phyloP scores from a whole-genome alignment of 768 basidiomycete genomes.

The Wakefieldia striispora region DNA sequence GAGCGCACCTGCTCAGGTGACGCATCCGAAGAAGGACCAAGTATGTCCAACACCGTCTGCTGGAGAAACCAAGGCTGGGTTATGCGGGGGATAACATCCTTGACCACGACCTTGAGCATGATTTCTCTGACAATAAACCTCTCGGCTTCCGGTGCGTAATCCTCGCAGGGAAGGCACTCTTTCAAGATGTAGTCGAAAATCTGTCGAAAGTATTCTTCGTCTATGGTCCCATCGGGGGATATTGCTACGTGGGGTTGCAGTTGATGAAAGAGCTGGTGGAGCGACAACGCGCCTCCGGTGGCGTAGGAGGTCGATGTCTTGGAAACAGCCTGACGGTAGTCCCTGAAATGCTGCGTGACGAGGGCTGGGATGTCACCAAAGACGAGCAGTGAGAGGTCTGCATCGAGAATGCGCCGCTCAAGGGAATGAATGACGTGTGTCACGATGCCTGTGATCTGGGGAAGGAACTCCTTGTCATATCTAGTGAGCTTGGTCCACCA shows the following conservation, averaged over 20 bases:
- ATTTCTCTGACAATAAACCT: constrained; percentile 84
- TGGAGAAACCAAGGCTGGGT: constrained; percentile 92
- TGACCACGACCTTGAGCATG: constrained; percentile 71
- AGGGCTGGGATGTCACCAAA: constrained; percentile 63
- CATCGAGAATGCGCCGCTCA: constrained; percentile 51
- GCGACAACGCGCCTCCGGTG: constrained; percentile 56
- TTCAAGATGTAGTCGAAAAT: constrained; percentile 75
- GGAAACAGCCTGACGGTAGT: constrained; percentile 66
- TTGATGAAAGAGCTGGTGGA: constrained; percentile 72
- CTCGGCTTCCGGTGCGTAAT: constrained; percentile 71
- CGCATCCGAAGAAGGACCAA: constrained; percentile 46
- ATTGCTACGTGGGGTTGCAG: constrained; percentile 86
- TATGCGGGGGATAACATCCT: constrained; percentile 64
- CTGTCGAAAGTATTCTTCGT: constrained; percentile 78
- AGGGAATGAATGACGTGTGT: constrained; percentile 56
- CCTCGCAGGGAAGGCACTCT: constrained; percentile 69
- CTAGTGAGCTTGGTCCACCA: constrained; percentile 87
- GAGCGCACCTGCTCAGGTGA: constrained; percentile 19
- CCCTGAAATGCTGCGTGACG: constrained; percentile 71
- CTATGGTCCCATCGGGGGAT: constrained; percentile 57
- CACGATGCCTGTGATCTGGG: constrained; percentile 62
- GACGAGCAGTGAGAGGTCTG: constrained; percentile 61
- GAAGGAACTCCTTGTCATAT: constrained; percentile 81
- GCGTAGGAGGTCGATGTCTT: constrained; percentile 73
- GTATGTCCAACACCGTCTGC: constrained; percentile 58